Conservation (phyloP, 495 filamentous ascomycete genomes). For the Xanthoparmelia taractica region DNA sequence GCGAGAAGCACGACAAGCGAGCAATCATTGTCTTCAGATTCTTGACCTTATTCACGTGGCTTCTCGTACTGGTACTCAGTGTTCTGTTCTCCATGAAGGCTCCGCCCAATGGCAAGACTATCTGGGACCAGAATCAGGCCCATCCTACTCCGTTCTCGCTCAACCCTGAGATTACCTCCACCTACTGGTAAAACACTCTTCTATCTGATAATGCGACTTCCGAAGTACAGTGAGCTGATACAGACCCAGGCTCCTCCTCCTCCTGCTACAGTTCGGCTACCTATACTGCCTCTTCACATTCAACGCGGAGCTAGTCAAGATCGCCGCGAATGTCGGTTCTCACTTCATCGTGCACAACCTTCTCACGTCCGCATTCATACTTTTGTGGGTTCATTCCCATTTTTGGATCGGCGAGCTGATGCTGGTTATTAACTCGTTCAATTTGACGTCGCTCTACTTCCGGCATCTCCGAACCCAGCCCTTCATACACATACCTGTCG, state of each 20-base stretch:
- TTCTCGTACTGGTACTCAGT: conserved; percentile 56
- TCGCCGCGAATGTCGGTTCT: conserved; percentile 67
- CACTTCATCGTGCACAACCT: conserved; percentile 85
- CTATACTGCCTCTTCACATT: conserved; percentile 65
- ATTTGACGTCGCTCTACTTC: conserved; percentile 70
- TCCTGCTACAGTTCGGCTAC: conserved; percentile 68
- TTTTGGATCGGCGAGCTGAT: conserved; percentile 68
- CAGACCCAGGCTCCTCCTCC: conserved; percentile 57
- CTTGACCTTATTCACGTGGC: conserved; percentile 62
- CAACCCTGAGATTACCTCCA: conserved; percentile 57
- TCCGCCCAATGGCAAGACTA: conserved; percentile 52
- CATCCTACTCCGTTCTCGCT: conserved; percentile 67
- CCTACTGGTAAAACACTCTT: conserved; percentile 60
- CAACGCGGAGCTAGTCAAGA: conserved; percentile 48
- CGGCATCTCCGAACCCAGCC: conserved; percentile 58
- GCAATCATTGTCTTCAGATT: conserved; percentile 55
- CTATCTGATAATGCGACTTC: background rate
- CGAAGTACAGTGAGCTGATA: background rate
- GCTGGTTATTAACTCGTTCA: conserved; percentile 71
- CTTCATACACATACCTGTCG: conserved; percentile 64
- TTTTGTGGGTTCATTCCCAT: conserved; percentile 69
- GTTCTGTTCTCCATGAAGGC: conserved; percentile 60
- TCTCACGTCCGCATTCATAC: conserved; percentile 66
- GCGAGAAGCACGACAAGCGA: conserved; percentile 48
- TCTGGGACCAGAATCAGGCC: conserved; percentile 62